These are phyloP conservation scores for Mesembryanthemum crystallinum DNA, from an alignment of 148 eudicot genomes.

Conservation along the genomic window DNA sequence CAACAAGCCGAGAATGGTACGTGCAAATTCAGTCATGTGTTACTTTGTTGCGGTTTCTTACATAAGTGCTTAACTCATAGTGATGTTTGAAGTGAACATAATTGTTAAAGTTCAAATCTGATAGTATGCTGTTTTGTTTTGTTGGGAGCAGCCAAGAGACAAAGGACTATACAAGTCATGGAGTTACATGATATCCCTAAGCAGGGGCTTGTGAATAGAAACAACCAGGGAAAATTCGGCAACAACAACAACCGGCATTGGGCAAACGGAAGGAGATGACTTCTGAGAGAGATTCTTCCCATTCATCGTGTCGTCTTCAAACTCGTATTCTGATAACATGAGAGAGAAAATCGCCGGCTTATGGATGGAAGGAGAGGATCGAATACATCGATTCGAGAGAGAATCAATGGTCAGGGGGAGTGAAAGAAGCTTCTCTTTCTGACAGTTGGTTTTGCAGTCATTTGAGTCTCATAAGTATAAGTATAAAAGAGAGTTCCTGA, in stretches of 20 bases:
- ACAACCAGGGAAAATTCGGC: slow-evolving; percentile 53
- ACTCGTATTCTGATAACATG: neutral
- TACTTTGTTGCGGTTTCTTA: too few relatives aligned
- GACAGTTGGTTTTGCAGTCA: slow-evolving; percentile 19
- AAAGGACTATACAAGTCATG: slow-evolving; percentile 84
- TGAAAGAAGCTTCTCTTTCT: slow-evolving; percentile 1
- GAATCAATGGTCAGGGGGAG: neutral
- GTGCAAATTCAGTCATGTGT: too few relatives aligned
- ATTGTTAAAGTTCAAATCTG: neutral
- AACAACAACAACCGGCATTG: slow-evolving; percentile 55
- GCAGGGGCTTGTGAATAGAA: slow-evolving; percentile 48
- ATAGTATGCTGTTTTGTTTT: neutral
- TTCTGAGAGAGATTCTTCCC: neutral
- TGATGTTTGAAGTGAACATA: neutral
- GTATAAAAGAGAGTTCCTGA: slow-evolving; percentile 3
- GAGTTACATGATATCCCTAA: slow-evolving; percentile 83
- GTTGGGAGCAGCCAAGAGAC: slow-evolving; percentile 69
- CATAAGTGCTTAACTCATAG: too few relatives aligned
- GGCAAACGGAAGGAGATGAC: slow-evolving; percentile 62
- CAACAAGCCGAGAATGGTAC: slow-evolving; percentile 82
- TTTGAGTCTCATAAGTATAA: slow-evolving; percentile 2
- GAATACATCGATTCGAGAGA: neutral
- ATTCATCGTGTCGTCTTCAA: neutral
- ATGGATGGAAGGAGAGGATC: neutral
- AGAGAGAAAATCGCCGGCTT: neutral